Percentiles rank a stretch among this genome's conserved stretches.
Conservation (phyloP, 1,284 basidiomycete species). For the Trichosporon sp. region DNA sequence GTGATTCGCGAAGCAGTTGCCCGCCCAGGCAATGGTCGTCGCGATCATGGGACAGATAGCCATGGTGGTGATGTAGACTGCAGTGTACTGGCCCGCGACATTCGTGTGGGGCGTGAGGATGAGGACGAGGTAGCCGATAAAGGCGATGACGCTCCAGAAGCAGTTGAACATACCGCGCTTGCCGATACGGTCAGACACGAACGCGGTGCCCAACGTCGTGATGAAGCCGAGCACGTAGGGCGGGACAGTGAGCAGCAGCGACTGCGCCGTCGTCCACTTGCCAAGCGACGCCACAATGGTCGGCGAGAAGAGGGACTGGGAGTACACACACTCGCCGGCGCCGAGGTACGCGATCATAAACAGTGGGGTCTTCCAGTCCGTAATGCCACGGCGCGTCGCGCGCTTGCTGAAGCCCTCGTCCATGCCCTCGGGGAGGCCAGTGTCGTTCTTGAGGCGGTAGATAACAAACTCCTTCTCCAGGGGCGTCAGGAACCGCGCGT, state of each 20-base stretch:
- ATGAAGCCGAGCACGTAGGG: slow-evolving; percentile 50
- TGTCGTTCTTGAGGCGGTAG: slow-evolving; percentile 41
- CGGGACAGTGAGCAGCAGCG: slow-evolving; percentile 45
- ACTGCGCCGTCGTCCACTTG: slow-evolving; percentile 40
- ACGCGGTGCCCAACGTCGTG: slow-evolving; percentile 48
- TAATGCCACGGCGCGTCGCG: slow-evolving; percentile 31
- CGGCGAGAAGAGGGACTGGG: slow-evolving; percentile 45
- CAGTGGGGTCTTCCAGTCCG: slow-evolving; percentile 43
- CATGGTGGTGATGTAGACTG: slow-evolving; percentile 47
- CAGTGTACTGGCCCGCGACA: slow-evolving; percentile 45
- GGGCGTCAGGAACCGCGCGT: slow-evolving; percentile 43
- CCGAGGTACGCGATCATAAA: slow-evolving; percentile 45
- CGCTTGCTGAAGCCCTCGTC: slow-evolving; percentile 37
- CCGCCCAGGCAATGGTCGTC: slow-evolving; percentile 49
- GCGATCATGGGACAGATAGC: slow-evolving; percentile 47
- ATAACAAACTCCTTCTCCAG: slow-evolving; percentile 43
- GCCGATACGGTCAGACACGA: slow-evolving; percentile 41
- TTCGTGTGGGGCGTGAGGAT: background rate
- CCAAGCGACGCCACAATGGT: slow-evolving; percentile 48
- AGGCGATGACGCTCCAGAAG: slow-evolving; percentile 43
- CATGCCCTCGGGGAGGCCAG: slow-evolving; percentile 32
- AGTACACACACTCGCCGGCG: slow-evolving; percentile 44
- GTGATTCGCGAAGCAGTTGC: slow-evolving; percentile 46
- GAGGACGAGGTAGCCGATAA: slow-evolving; percentile 45
- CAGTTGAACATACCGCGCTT: slow-evolving; percentile 47